Evolutionary conservation across 2,329 filamentous ascomycete genomes (phyloP).

Genomic region (Rhynchosporium agropyri): DNA sequence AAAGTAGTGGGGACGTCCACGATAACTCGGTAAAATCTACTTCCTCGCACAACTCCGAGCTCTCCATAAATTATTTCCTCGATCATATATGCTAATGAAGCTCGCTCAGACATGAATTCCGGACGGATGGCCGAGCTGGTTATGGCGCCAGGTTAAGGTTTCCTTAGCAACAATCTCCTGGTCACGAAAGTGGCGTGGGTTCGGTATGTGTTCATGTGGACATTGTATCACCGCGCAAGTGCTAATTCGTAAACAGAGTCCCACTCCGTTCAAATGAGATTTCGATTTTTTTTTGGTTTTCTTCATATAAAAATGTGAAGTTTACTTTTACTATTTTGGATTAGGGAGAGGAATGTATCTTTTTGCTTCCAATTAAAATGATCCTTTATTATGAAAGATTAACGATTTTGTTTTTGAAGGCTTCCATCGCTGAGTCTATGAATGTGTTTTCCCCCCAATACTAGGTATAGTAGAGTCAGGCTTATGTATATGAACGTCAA

Average conservation of each 20-base stretch:
- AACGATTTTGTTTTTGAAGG: no score
- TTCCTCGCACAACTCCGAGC: background rate
- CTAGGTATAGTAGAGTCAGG: no score
- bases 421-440: no score
- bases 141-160: constrained; percentile 38
- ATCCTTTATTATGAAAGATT: no score
- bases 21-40: background rate
- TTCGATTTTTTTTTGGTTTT: background rate
- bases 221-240: background rate
- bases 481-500: no score
- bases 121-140: constrained; percentile 36
- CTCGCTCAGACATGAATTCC: background rate
- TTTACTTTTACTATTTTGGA: no score
- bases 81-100: background rate
- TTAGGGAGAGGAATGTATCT: no score
- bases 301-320: no score
- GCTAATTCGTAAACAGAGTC: constrained; percentile 8
- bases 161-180: constrained; percentile 41
- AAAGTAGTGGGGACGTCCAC: constrained; percentile 9
- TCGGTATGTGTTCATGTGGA: constrained; percentile 43
- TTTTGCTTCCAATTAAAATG: no score
- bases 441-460: no score
- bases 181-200: constrained; percentile 46
- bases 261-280: constrained; percentile 10
- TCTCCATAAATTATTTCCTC: background rate